phyloP scores from a whole-genome alignment of 2,329 filamentous ascomycete genomes.

The Fusarium anthophilum region DNA sequence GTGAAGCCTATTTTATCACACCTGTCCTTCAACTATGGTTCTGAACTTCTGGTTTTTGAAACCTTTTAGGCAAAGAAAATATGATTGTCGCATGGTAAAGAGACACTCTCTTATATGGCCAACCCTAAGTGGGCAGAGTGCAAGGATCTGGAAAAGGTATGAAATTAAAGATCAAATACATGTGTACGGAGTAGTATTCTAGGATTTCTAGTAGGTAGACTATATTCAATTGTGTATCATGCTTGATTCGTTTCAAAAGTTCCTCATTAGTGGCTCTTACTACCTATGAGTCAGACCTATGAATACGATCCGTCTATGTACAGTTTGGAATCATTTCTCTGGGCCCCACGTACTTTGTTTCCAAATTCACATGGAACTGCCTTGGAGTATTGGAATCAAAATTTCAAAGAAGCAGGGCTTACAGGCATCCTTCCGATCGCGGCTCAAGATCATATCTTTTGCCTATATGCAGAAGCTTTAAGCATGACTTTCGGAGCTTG shows the following conservation, averaged over 20 bases:
- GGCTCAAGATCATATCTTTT: neutral
- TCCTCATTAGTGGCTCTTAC: neutral
- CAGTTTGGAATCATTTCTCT: constrained; percentile 5
- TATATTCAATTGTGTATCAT: neutral
- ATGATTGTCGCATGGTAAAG: neutral
- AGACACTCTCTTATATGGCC: neutral
- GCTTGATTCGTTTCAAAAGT: neutral
- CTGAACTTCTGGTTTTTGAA: neutral
- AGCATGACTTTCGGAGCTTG: neutral
- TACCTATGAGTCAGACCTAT: neutral
- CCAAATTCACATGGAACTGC: neutral
- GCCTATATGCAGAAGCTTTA: neutral
- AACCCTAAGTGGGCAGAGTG: neutral
- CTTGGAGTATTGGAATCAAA: neutral
- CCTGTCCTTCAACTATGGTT: neutral
- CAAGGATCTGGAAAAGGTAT: too few species aligned
- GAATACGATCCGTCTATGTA: neutral
- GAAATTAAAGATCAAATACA: neutral
- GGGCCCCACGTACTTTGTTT: neutral
- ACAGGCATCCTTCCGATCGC: neutral
- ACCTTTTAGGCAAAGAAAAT: too few species aligned
- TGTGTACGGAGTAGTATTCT: neutral
- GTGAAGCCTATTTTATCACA: neutral
- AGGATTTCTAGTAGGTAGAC: too few species aligned
- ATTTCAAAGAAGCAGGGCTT: neutral